These are phyloP conservation scores for Phytophthora hibernalis DNA, from an alignment of 352 stramenopile species.

Conservation along the genomic window DNA sequence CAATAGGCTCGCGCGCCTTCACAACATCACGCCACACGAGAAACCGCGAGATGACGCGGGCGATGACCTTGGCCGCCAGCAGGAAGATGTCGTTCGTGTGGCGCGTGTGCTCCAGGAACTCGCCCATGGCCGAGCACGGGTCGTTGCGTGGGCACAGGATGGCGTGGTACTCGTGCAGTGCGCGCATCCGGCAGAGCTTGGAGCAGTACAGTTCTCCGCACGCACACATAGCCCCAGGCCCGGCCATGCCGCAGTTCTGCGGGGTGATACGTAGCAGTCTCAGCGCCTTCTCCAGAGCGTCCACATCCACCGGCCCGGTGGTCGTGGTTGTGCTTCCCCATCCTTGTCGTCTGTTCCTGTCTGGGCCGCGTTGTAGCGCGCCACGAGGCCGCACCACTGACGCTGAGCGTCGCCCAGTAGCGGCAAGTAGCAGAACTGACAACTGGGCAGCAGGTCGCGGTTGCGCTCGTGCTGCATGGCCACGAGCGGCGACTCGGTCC, in stretches of 20 bases:
- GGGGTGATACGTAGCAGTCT: constrained; percentile 50
- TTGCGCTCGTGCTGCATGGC: constrained; percentile 78
- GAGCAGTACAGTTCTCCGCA: constrained; percentile 91
- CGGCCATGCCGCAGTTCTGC: constrained; percentile 56
- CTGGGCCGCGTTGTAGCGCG: constrained; percentile 29
- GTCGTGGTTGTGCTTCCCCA: constrained; percentile 15
- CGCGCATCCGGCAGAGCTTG: constrained; percentile 68
- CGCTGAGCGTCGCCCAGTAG: constrained; percentile 58
- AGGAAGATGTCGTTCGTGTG: constrained; percentile 95
- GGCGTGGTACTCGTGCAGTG: constrained; percentile 77
- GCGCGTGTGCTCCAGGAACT: constrained; percentile 71
- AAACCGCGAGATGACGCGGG: constrained; percentile 67
- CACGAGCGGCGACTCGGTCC: constrained; percentile 75
- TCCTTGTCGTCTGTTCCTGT: constrained; percentile 4
- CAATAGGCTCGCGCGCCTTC: constrained; percentile 73
- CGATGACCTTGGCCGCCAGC: constrained; percentile 87
- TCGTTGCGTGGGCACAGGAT: constrained; percentile 79
- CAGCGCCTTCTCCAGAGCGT: constrained; percentile 57
- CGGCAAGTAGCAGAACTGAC: constrained; percentile 79
- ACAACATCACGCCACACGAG: constrained; percentile 60
- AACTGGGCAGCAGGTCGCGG: constrained; percentile 47
- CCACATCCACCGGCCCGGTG: constrained; percentile 16
- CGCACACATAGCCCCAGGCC: constrained; percentile 41
- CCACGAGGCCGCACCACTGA: constrained; percentile 57
- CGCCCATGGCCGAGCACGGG: constrained; percentile 66